Evolutionary conservation across 2,329 filamentous ascomycete genomes (phyloP).

Genomic region (Colletotrichum liriopes): DNA sequence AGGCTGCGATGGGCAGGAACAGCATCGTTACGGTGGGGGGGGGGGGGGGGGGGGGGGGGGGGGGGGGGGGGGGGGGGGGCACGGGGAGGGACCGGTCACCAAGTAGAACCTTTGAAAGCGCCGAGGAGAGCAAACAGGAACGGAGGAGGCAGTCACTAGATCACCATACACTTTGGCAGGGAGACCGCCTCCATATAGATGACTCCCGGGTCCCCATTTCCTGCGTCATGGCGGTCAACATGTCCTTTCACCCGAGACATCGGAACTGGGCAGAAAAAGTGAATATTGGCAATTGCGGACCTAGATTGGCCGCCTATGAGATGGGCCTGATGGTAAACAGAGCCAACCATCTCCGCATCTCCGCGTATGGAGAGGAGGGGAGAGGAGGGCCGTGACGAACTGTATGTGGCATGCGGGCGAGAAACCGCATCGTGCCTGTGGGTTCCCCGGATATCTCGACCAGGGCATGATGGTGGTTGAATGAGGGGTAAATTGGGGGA

Average conservation of each 20-base stretch:
- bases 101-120: neutral
- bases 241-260: conserved; percentile 11
- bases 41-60: too few species aligned
- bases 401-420: conserved; percentile 7
- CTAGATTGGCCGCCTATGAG: conserved; percentile 21
- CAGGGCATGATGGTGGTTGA: neutral
- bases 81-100: neutral
- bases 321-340: neutral
- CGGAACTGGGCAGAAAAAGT: neutral
- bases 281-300: conserved; percentile 13
- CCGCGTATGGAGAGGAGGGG: neutral
- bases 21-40: conserved; percentile 13
- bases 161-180: neutral
- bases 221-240: conserved; percentile 15
- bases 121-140: neutral
- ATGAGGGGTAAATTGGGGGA: conserved; percentile 36
- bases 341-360: neutral
- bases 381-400: neutral
- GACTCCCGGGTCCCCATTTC: neutral
- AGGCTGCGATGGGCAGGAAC: conserved; percentile 16
- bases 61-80: too few species aligned
- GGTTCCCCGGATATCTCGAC: conserved; percentile 15
- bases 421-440: neutral
- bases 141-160: neutral
- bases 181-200: conserved; percentile 12